A percentile compares a stretch with the other conserved stretches of the same genome.
Conservation (phyloP, 2,329 filamentous ascomycete genomes). For the Ceratocystis colombiana region DNA sequence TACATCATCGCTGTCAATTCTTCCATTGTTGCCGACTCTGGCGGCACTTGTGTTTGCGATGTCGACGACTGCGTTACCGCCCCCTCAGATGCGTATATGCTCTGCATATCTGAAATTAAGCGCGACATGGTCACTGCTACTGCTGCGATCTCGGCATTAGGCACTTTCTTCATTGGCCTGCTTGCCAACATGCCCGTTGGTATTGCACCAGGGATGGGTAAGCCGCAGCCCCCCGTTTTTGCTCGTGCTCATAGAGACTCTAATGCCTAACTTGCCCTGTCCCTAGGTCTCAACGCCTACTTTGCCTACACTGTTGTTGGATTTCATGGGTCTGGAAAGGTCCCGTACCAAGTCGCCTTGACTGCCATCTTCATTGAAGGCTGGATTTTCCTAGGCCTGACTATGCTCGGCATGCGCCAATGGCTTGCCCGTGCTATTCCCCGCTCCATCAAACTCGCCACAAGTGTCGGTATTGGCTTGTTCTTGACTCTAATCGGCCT, state of each 20-base stretch:
- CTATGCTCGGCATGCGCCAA: conserved; percentile 70
- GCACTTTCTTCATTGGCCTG: conserved; percentile 74
- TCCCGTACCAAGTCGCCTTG: conserved; percentile 65
- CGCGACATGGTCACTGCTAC: conserved; percentile 77
- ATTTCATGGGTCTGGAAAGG: conserved; percentile 59
- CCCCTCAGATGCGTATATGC: conserved; percentile 41
- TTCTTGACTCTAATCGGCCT: conserved; percentile 68
- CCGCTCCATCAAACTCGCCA: conserved; percentile 75
- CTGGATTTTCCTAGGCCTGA: conserved; percentile 71
- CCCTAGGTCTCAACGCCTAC: conserved; percentile 62
- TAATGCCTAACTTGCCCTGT: conserved; percentile 20
- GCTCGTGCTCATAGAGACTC: neutral
- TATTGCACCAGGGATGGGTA: conserved; percentile 37
- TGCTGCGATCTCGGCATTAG: conserved; percentile 67
- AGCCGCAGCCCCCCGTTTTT: conserved; percentile 21
- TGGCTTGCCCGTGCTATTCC: conserved; percentile 81
- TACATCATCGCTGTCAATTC: conserved; percentile 47
- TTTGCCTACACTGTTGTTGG: conserved; percentile 72
- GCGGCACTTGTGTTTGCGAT: conserved; percentile 64
- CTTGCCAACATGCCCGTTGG: conserved; percentile 59
- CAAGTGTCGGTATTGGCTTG: conserved; percentile 73
- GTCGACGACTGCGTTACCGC: conserved; percentile 23
- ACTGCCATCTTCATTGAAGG: conserved; percentile 86
- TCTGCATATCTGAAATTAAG: conserved; percentile 56
- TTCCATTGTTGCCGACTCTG: conserved; percentile 50